Base-by-base conservation (phyloP, 108 stramenopile species). In the Cylindrotheca closterium region DNA sequence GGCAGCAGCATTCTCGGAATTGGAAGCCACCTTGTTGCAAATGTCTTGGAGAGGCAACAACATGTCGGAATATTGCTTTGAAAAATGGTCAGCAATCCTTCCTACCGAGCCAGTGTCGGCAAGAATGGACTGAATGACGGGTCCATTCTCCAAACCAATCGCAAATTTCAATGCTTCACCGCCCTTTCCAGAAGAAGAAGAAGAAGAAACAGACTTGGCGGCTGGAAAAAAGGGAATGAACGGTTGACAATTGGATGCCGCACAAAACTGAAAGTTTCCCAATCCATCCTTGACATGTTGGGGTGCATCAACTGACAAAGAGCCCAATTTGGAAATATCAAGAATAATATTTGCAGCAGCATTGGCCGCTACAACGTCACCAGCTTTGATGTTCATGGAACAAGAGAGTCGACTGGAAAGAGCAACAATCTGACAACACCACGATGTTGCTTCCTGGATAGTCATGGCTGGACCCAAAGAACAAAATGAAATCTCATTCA, bases 201-300 rank as follows among this genome's bases (percentile, higher is more conserved):
- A 0, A 15, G 30, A 4, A 22, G 32, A 29, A 53, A 68, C 67
- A 10, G 72, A 73, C 47, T 64, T 85, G 0, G 89, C 90, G 15
- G 77, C 85, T 26, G 93, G 93, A 63, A 94, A 94, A 66, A 94
- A 94, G 12, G 93, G 93, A 48, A 87, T 81, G 17, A 68, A 61
- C n/a, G 55, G 63, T 15, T 54, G 34, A 49, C 74, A 77, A 5
- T 80, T 63, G 27, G 87, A 76, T 1, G 73, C 79, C 8, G 62
- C 67, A 55, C 84, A 85, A 65, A 93, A 93, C 61, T 83, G 72
- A 75, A 93, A 93, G 47, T 93, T 93, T 1, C 85, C 87, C 29
- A 90, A 55, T 0, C 87, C 92, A 63, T 73, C 73, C 19, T 53
- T 28, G 17, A 83, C n/a, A 28, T 5, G n/a, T 48, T 78, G 50